Evolutionary conservation across 805 yeast genomes (phyloP), one percentile per base, ranked within the genome.

Genomic region (Yarrowia sp.): DNA sequence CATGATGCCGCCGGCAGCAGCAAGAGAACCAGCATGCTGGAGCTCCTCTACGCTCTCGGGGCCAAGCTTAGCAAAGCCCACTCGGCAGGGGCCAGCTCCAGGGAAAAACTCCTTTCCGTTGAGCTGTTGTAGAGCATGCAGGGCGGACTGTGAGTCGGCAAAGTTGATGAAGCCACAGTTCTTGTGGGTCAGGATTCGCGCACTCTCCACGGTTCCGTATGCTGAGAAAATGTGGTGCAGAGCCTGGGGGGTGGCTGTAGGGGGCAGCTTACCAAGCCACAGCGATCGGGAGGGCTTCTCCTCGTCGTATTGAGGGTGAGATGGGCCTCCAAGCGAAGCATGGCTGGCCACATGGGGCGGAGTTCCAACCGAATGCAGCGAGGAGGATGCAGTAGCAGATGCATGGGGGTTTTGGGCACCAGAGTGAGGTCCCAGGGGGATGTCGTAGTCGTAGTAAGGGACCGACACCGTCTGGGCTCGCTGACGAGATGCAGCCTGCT

Each of bases 31-130:
- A 7, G 65, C 44, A 6, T 61, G 65, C 41, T 61, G 65, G 14
- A 48, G 47, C 31, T 61, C 57, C 47, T 61, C 65, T 1, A 48
- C 55, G 8, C 47, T 47, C 44, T 48, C 57, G 35, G 65, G 57
- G 13, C 57, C 57, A 6, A 61, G 76, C 71, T 88, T 89, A 3
- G 97, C 98, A 80, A 91, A 95, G 0, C 92, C 90, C 42, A 91
- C 90, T 43, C 84, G 79, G 73, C 95, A 84, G 15, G 88, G 84
- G 31, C 80, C 81, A n/a, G 84, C 80, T 3, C 96, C 96, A 1
- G 93, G 90, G 67, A 86, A 83, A 43, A 93, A 80, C 71, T 93
- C 97, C 68, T 87, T 86, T 68, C 92, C 96, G 71, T 89, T 90
- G 72, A 92, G 82, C 58, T 81, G 84, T 14, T 90, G 88, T 72